Evolutionary conservation across 2,329 filamentous ascomycete species (phyloP), one percentile per base, ranked within the genome.

Genomic region (Bipolaris cookei): DNA sequence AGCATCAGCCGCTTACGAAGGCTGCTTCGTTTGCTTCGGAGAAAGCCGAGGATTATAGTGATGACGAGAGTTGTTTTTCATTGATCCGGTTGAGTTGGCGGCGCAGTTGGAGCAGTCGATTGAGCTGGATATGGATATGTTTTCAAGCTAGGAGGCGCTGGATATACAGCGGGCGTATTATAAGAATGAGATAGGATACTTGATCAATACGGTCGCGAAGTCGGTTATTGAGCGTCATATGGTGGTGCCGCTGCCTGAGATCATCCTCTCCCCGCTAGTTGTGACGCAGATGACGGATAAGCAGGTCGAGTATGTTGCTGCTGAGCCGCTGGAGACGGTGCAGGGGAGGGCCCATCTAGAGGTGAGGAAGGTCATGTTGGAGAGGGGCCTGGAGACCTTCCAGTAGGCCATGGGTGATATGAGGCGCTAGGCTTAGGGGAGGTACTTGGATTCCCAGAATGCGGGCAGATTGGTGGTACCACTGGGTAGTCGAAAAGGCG

Each of bases 181-280:
- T 68, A 73, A 76, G 64, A 72, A 75, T 39, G 68, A 76, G 53
- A 49, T 76, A 21, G 75, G 73, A 54, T 74, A 70, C 54, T 79
- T 79, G 65, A 56, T 76, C 57, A 62, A 66, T 34, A 65, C 58
- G 16, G 63, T 79, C 28, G 65, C 70, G 28, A 74, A 74, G 28
- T 67, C 75, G n/a, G 71, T 77, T 21, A 65, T 79, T 43, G 77
- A 80, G 62, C 75, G 77, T 11, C 64, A 75, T 56, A 58, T 79
- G 2, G 61, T 80, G 11, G 52, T 64, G 1, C 57, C 67, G 1
- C 63, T 79, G 1, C 66, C 67, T 0, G 47, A 62, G 0, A 61
- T 59, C 6, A 70, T 77, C 11, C 57, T 79, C 11, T 71, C 68
- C 0, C 72, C 77, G 1, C 21, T 69, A 1, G 51, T 65, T 0